Conservation (phyloP, 2,329 filamentous ascomycete species). For the Emergomyces pasteurianus region DNA sequence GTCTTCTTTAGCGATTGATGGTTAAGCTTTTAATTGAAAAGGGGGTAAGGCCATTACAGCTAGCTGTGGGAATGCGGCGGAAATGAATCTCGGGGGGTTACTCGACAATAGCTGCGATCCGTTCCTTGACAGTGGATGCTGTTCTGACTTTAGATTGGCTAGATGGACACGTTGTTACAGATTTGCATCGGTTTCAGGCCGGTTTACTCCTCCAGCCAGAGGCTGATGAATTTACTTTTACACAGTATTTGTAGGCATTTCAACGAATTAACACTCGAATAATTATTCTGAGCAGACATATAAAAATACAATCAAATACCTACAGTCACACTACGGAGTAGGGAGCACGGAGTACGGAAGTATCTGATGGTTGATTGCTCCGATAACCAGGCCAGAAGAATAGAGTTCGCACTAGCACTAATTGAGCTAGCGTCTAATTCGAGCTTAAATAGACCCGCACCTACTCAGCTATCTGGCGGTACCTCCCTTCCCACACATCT, state of each 20-base stretch:
- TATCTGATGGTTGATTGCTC: no score
- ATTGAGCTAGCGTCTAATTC: background rate
- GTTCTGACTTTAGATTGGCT: background rate
- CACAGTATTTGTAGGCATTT: background rate
- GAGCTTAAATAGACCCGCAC: background rate
- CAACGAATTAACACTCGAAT: background rate
- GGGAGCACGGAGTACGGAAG: no score
- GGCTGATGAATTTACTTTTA: background rate
- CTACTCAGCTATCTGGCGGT: background rate
- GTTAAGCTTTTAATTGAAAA: background rate
- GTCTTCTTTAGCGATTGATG: background rate
- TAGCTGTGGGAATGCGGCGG: background rate
- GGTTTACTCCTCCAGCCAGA: background rate
- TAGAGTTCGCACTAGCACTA: background rate
- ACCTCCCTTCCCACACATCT: background rate
- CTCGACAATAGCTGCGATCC: background rate
- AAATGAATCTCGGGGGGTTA: background rate
- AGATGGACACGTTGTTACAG: background rate
- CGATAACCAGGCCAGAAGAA: no score
- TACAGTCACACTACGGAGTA: no score
- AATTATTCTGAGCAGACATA: no score
- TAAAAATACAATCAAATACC: no score
- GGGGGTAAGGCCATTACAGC: background rate
- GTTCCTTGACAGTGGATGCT: background rate
- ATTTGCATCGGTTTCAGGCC: background rate